A percentile compares a stretch with the other conserved stretches of the same genome.
Conservation (phyloP, 192 early-diverging fungal species). For the Coemansia sp. region DNA sequence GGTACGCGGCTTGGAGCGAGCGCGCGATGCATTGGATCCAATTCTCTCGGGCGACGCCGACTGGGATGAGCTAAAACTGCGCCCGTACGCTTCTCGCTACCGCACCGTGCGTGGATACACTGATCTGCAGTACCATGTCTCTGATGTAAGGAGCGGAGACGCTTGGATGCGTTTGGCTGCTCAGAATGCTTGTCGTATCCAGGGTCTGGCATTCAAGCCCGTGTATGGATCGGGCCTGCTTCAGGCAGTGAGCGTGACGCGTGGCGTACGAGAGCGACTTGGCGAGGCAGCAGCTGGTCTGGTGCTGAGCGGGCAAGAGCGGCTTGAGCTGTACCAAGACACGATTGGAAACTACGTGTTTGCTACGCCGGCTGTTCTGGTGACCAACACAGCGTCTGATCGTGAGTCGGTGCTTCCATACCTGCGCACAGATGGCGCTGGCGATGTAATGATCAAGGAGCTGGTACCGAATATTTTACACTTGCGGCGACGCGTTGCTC, state of each 20-base stretch:
- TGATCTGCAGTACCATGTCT: background rate
- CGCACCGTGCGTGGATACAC: constrained; percentile 5
- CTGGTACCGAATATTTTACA: constrained; percentile 28
- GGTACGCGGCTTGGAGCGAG: constrained; percentile 12
- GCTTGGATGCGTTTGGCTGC: constrained; percentile 31
- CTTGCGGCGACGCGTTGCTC: constrained; percentile 32
- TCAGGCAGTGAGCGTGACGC: constrained; percentile 10
- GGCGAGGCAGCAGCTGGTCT: constrained; percentile 58
- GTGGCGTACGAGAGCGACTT: constrained; percentile 8
- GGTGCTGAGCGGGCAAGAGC: constrained; percentile 57
- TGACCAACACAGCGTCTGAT: constrained; percentile 21
- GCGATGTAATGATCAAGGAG: constrained; percentile 7
- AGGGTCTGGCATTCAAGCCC: constrained; percentile 15
- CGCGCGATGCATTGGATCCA: constrained; percentile 20
- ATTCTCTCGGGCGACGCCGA: constrained; percentile 9
- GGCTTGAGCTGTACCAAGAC: constrained; percentile 10
- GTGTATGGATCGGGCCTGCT: constrained; percentile 24
- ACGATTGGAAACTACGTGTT: constrained; percentile 37
- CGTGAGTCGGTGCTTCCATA: constrained; percentile 32
- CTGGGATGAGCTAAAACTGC: constrained; percentile 39
- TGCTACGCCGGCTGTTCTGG: constrained; percentile 41
- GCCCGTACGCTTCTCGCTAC: constrained; percentile 18
- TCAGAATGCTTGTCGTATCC: constrained; percentile 24
- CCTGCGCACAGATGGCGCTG: constrained; percentile 8
- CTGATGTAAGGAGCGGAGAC: constrained; percentile 10